These are phyloP conservation scores for Mortierella sp. DNA, from an alignment of 371 early-diverging fungal genomes.

Conservation along the genomic window DNA sequence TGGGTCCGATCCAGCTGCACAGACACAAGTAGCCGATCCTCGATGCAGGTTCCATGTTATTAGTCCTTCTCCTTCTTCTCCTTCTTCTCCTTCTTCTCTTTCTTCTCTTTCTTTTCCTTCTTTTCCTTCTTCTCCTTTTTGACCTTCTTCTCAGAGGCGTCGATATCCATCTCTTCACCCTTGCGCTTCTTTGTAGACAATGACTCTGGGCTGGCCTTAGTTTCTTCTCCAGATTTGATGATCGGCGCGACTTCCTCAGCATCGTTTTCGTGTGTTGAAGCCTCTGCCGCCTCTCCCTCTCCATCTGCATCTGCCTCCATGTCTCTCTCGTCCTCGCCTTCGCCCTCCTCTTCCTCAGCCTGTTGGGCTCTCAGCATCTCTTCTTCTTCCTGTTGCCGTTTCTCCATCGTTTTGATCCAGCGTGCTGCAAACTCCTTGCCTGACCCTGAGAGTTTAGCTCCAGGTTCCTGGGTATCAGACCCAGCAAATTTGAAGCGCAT, in stretches of 20 bases:
- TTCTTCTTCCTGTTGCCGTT: constrained; percentile 23
- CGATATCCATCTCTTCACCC: constrained; percentile 14
- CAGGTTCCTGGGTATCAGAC: constrained; percentile 37
- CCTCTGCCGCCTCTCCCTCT: constrained; percentile 8
- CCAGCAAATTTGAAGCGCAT: constrained; percentile 44
- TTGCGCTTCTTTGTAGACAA: constrained; percentile 37
- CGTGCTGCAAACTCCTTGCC: constrained; percentile 44
- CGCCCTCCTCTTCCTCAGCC: constrained; percentile 13
- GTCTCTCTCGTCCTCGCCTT: constrained; percentile 8
- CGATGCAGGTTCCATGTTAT: not conserved
- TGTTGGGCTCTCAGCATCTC: constrained; percentile 21
- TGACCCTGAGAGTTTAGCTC: constrained; percentile 30
- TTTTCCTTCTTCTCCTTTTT: constrained; percentile 44
- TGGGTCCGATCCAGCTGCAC: no score
- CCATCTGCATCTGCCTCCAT: constrained; percentile 9
- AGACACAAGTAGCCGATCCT: not conserved
- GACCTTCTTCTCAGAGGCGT: constrained; percentile 12
- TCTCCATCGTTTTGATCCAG: constrained; percentile 36
- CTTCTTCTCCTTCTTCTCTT: constrained; percentile 29
- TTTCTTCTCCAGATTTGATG: constrained; percentile 1
- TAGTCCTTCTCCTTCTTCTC: not conserved
- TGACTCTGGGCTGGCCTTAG: constrained; percentile 2
- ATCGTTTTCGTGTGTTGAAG: not conserved
- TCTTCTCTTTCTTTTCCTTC: constrained; percentile 44
- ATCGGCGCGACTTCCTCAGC: not conserved